Percentiles rank a stretch among this genome's conserved stretches.
Evolutionary conservation across 2,329 filamentous ascomycete species (phyloP).

Genomic region (Colletotrichum horii): DNA sequence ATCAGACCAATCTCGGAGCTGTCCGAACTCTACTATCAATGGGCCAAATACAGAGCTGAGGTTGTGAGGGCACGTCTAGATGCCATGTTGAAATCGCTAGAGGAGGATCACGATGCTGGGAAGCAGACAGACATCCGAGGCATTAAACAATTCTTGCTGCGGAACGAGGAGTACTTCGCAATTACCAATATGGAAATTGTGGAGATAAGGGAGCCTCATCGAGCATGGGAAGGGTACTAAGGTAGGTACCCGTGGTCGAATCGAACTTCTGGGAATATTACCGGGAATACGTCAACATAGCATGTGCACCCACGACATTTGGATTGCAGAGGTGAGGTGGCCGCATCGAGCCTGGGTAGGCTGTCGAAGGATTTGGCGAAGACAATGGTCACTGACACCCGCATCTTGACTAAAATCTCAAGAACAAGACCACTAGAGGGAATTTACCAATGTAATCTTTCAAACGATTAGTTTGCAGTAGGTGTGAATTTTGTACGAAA

Average conservation of each 20-base stretch:
- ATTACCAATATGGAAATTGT: background rate
- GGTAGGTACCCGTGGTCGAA: background rate
- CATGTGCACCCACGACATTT: too few species aligned
- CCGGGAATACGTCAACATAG: too few species aligned
- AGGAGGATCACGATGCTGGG: background rate
- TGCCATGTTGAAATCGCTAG: background rate
- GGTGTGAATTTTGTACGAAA: too few species aligned
- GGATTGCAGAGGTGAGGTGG: too few species aligned
- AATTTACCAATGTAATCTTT: too few species aligned
- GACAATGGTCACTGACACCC: too few species aligned
- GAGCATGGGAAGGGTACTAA: background rate
- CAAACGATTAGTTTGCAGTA: too few species aligned
- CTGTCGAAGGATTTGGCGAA: too few species aligned
- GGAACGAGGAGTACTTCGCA: background rate
- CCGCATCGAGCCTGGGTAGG: too few species aligned
- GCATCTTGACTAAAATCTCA: too few species aligned
- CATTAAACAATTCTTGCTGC: background rate
- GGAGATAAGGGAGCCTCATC: background rate
- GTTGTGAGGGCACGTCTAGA: constrained; percentile 61
- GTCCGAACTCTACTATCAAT: constrained; percentile 64
- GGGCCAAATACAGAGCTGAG: constrained; percentile 65
- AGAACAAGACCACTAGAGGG: too few species aligned
- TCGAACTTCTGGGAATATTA: too few species aligned
- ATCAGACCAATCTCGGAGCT: constrained; percentile 59
- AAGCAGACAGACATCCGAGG: background rate